Conservation (phyloP, 129 eudicot species). For the Pseudognaphalium luteoalbum region DNA sequence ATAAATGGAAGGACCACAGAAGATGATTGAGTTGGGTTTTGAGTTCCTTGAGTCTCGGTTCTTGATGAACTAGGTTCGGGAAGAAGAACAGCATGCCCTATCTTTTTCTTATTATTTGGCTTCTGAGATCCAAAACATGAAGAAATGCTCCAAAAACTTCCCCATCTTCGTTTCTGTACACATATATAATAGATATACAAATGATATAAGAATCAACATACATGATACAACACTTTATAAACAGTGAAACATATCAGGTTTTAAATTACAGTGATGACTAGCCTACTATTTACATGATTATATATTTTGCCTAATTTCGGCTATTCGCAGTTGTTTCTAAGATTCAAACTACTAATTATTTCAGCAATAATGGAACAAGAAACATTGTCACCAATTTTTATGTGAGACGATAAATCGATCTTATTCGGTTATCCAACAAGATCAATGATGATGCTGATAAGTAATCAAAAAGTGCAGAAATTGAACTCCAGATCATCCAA, state of each 20-base stretch:
- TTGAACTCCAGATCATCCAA: neutral
- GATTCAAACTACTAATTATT: neutral
- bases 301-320: neutral
- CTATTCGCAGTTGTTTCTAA: neutral
- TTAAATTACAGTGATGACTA: too few relatives aligned
- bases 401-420: neutral
- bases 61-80: slow-evolving; percentile 56
- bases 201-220: neutral
- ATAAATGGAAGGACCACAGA: slow-evolving; percentile 59
- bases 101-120: slow-evolving; percentile 52
- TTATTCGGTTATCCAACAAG: neutral
- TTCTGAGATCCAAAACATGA: slow-evolving; percentile 84
- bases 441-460: too few relatives aligned
- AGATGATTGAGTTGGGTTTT: slow-evolving; percentile 51
- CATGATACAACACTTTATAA: neutral
- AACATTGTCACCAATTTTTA: neutral
- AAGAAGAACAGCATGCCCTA: slow-evolving; percentile 72
- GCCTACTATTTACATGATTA: neutral
- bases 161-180: slow-evolving; percentile 86
- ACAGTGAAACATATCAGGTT: neutral
- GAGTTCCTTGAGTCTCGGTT: slow-evolving; percentile 35
- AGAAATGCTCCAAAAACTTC: slow-evolving; percentile 67
- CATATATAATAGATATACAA: neutral
- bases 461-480: neutral
- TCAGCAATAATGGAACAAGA: too few relatives aligned